Conservation (phyloP, 176 grass and related monocot species). For the Pontederia paniculata region DNA sequence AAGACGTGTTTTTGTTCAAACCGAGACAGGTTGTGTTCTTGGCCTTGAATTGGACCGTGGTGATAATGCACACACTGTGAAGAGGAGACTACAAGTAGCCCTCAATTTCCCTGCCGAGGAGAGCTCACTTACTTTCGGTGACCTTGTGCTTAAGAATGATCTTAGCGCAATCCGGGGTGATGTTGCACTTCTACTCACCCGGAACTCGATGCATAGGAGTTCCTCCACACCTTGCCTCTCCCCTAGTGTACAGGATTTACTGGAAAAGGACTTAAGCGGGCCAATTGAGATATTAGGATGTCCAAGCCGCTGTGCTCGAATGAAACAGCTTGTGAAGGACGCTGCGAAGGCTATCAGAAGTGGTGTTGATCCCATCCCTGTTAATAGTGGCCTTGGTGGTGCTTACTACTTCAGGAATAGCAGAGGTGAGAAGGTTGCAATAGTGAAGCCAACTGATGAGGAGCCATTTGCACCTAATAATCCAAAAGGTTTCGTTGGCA, state of each 20-base stretch:
- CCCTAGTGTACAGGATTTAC: neutral
- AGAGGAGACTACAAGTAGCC: slow-evolving; percentile 15
- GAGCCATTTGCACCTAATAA: slow-evolving; percentile 19
- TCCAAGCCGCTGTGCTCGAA: slow-evolving; percentile 7
- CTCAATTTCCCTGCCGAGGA: slow-evolving; percentile 18
- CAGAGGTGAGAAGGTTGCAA: slow-evolving; percentile 8
- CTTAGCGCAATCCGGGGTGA: slow-evolving; percentile 10
- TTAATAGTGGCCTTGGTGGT: slow-evolving; percentile 15
- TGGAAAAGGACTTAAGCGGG: slow-evolving; percentile 6
- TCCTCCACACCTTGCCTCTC: slow-evolving; percentile 17
- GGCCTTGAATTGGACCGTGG: slow-evolving; percentile 8
- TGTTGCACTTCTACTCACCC: slow-evolving; percentile 5
- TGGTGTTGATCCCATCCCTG: slow-evolving; percentile 9
- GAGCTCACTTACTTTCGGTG: slow-evolving; percentile 14
- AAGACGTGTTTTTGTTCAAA: slow-evolving; percentile 10
- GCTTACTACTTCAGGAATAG: slow-evolving; percentile 18
- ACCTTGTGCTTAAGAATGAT: slow-evolving; percentile 19
- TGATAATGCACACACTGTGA: slow-evolving; percentile 18
- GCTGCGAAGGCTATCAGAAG: slow-evolving; percentile 7
- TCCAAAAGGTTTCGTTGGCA: slow-evolving; percentile 18
- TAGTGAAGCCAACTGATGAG: slow-evolving; percentile 18
- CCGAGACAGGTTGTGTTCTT: slow-evolving; percentile 4
- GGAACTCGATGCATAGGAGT: slow-evolving; percentile 13
- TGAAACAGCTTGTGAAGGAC: slow-evolving; percentile 11
- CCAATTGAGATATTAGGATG: slow-evolving; percentile 18